Evolutionary conservation across 805 yeast species (phyloP), one percentile per base, ranked within the genome.

Genomic region (Candida sphagnicola): DNA sequence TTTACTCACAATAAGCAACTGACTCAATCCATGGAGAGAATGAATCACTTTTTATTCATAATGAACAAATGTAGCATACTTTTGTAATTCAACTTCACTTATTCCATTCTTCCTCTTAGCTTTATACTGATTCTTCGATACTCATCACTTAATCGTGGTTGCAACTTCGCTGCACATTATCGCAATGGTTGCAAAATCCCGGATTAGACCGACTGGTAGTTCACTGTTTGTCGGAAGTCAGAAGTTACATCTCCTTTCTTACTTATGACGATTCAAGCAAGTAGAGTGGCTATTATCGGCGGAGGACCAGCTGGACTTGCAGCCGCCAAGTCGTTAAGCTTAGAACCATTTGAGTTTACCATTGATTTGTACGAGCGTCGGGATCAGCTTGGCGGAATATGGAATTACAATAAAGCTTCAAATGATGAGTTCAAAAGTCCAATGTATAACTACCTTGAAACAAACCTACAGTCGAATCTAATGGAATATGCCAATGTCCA

Each of bases 281-380:
- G 34, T 33, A 53, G 59, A 23, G 66, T 85, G 3, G 88, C 87
- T 0, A 74, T 86, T 6, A 70, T 86, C 17, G 95, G 95, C 2
- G 89, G 78, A 2, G 95, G 95, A 0, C 90, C 93, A 0, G 71
- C 77, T 31, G 95, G 91, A 0, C 60, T 82, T 15, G 86, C 81
- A 0, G 63, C 75, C 3, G 78, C 85, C 0, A 77, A 80, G 41
- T 86, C 89, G 0, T 63, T 86, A 8, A 46, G 74, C 5, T 72
- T 66, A 8, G 89, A 81, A 47, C 51, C 52, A 2, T 50, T 57
- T 1, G 53, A 61, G 3, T 73, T 74, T 45, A 25, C 34, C 24
- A 67, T 85, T 34, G 75, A 73, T 18, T 66, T 83, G 4, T 84
- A 71, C 51, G 95, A 85, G 46, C 65, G 74, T 34, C 70, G 84